Evolutionary conservation across 2,329 filamentous ascomycete species (phyloP).

Genomic region (Emydomyces testavorans): DNA sequence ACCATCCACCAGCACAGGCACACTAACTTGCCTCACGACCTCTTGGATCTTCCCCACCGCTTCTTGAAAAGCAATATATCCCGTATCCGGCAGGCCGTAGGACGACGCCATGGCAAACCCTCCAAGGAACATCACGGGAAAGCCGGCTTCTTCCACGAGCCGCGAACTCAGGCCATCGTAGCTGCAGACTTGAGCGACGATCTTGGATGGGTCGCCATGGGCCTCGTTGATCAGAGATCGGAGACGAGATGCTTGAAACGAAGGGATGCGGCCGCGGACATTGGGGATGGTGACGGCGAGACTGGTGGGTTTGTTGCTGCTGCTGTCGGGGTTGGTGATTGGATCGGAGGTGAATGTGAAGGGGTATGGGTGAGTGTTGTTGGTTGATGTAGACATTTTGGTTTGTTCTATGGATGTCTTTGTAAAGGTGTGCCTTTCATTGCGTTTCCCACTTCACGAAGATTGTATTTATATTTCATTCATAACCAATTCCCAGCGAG

Average conservation of each 20-base stretch:
- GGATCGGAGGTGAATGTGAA: constrained; percentile 5
- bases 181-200: constrained; percentile 35
- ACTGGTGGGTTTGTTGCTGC: background rate
- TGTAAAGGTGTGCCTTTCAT: too few species aligned
- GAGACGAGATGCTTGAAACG: constrained; percentile 29
- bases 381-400: constrained; percentile 7
- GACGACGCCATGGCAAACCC: constrained; percentile 35
- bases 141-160: constrained; percentile 38
- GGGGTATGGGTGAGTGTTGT: constrained; percentile 7
- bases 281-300: constrained; percentile 18
- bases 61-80: constrained; percentile 41
- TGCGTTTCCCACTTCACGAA: too few species aligned
- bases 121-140: constrained; percentile 37
- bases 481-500: background rate
- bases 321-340: background rate
- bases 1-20: constrained; percentile 39
- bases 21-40: constrained; percentile 26
- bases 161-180: constrained; percentile 38
- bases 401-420: too few species aligned
- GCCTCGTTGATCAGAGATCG: constrained; percentile 33
- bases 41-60: constrained; percentile 39
- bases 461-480: too few species aligned
- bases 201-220: constrained; percentile 33
- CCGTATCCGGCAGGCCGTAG: constrained; percentile 38
- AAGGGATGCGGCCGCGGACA: constrained; percentile 30